phyloP scores from a whole-genome alignment of 768 basidiomycete species.

The Chalciporus pseudorubinellus region DNA sequence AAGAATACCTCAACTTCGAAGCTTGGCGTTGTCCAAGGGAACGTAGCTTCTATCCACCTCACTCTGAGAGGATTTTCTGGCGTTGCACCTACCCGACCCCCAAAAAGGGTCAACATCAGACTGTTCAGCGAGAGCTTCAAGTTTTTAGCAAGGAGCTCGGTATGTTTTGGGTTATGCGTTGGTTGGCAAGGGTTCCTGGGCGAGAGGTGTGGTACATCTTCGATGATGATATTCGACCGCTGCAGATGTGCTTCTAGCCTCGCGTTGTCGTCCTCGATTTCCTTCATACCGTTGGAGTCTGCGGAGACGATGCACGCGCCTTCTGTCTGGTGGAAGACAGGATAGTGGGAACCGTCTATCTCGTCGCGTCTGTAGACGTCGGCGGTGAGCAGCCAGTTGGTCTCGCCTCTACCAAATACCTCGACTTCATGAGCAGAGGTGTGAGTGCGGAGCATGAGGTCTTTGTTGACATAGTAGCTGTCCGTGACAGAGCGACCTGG shows the following conservation, averaged over 20 bases:
- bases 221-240: constrained; percentile 76
- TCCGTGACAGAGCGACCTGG: constrained; percentile 89
- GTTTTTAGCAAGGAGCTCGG: constrained; percentile 75
- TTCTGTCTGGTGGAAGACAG: constrained; percentile 98
- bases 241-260: constrained; percentile 58
- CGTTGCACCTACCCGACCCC: constrained; percentile 48
- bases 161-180: constrained; percentile 69
- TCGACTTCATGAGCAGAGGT: constrained; percentile 99
- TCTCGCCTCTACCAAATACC: constrained; percentile 71
- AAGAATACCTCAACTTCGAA: constrained; percentile 98
- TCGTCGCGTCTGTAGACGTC: constrained; percentile 99
- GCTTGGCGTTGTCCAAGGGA: constrained; percentile 97
- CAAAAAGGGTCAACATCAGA: constrained; percentile 81
- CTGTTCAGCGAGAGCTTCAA: constrained; percentile 88
- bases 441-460: constrained; percentile 93
- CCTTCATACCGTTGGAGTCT: constrained; percentile 52
- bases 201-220: constrained; percentile 77
- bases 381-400: constrained; percentile 87
- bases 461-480: constrained; percentile 92
- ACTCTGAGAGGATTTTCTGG: constrained; percentile 75
- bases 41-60: constrained; percentile 97
- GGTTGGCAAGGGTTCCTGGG: constrained; percentile 78
- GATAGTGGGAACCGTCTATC: constrained; percentile 95
- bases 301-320: constrained; percentile 81
- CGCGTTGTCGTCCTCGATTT: constrained; percentile 71